Conservation (phyloP, 768 basidiomycete genomes). For the Leccinum rimulosum region DNA sequence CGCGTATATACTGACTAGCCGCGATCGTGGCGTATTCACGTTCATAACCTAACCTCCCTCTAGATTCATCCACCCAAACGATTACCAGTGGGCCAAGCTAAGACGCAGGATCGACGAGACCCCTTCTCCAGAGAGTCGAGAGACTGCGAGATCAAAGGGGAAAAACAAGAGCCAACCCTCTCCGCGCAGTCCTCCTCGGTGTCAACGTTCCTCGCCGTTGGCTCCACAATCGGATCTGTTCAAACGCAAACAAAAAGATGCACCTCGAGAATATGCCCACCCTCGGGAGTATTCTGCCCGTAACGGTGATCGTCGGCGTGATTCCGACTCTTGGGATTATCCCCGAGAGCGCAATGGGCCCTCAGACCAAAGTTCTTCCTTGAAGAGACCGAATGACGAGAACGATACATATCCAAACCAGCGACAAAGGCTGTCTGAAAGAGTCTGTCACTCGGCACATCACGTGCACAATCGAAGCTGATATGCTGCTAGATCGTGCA, state of each 20-base stretch:
- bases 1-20: constrained; percentile 26
- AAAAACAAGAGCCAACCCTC: constrained; percentile 22
- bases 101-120: constrained; percentile 17
- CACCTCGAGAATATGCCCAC: constrained; percentile 22
- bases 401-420: constrained; percentile 25
- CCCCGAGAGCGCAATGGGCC: constrained; percentile 19
- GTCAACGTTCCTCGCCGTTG: constrained; percentile 35
- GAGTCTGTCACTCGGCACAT: constrained; percentile 21
- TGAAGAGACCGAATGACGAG: constrained; percentile 29
- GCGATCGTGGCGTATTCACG: constrained; percentile 3
- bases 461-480: constrained; percentile 1
- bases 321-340: constrained; percentile 23
- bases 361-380: constrained; percentile 14
- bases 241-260: constrained; percentile 28
- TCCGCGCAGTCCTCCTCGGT: constrained; percentile 18
- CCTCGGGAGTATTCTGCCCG: constrained; percentile 18
- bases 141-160: constrained; percentile 20
- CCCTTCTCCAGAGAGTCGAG: constrained; percentile 23
- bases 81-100: constrained; percentile 39
- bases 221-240: constrained; percentile 46
- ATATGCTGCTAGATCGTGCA: constrained; percentile 16
- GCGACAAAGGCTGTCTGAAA: constrained; percentile 26
- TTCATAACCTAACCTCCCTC: constrained; percentile 6
- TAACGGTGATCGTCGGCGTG: constrained; percentile 23
- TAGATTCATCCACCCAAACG: constrained; percentile 52